phyloP scores from a whole-genome alignment of 345 rosid species.

The Eucalyptus victrix region DNA sequence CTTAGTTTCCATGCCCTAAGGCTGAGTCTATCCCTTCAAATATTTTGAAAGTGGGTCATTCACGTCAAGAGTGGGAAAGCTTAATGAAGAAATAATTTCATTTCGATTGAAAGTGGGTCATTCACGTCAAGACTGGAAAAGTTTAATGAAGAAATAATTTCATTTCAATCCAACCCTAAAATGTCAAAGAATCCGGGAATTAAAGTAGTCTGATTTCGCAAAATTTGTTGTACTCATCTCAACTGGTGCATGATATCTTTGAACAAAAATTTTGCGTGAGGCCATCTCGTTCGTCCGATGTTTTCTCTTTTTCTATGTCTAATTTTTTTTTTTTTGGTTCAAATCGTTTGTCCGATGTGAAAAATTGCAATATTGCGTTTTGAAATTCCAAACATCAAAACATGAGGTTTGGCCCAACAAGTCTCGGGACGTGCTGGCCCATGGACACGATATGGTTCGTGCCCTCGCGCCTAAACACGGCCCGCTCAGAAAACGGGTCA shows the following conservation, averaged over 20 bases:
- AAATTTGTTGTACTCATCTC: neutral
- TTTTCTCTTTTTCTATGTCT: too few species aligned
- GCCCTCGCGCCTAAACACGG: neutral
- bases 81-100: neutral
- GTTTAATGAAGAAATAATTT: neutral
- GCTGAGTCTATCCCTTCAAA: neutral
- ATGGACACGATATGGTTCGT: neutral
- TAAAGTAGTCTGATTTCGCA: neutral
- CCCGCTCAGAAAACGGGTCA: neutral
- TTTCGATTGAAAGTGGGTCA: neutral
- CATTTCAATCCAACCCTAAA: neutral
- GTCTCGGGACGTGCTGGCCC: neutral
- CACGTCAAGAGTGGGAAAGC: neutral
- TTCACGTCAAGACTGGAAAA: neutral
- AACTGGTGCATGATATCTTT: neutral
- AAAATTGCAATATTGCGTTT: neutral
- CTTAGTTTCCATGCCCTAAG: neutral
- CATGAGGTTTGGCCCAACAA: neutral
- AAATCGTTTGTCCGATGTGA: neutral
- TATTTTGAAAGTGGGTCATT: neutral
- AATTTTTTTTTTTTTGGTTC: too few species aligned
- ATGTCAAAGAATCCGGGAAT: neutral
- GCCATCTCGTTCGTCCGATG: neutral
- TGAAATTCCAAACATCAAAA: neutral
- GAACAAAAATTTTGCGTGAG: neutral